Evolutionary conservation across 345 rosid genomes (phyloP).

Genomic region (Salix caprea): DNA sequence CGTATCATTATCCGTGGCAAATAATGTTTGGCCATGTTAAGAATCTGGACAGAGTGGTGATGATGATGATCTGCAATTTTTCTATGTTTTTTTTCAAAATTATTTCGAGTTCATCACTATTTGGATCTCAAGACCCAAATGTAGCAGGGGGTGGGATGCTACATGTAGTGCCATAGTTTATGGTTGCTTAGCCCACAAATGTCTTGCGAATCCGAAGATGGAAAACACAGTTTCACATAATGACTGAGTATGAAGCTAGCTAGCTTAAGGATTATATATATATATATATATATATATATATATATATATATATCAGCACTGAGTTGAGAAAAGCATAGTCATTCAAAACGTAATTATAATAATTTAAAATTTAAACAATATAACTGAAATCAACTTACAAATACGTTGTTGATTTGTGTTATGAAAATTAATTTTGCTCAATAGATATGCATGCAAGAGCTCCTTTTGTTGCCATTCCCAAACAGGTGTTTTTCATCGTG

Average conservation of each 20-base stretch:
- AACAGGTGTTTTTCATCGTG: not conserved
- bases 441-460: too few relatives aligned
- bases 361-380: not conserved
- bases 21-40: not conserved
- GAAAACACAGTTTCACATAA: not conserved
- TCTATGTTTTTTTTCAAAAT: not conserved
- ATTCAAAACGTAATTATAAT: not conserved
- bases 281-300: not conserved
- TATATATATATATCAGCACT: too few relatives aligned
- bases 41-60: not conserved
- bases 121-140: too few relatives aligned
- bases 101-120: too few relatives aligned
- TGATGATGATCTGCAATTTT: not conserved
- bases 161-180: too few relatives aligned
- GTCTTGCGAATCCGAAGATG: too few relatives aligned
- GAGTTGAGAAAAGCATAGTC: not conserved
- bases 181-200: too few relatives aligned
- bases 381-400: too few relatives aligned
- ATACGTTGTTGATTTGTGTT: too few relatives aligned
- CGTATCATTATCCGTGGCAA: not conserved
- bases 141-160: too few relatives aligned
- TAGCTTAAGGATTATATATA: not conserved
- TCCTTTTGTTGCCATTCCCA: too few relatives aligned
- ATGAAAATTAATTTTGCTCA: too few relatives aligned
- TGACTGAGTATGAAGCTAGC: not conserved